These are phyloP conservation scores for Prinsepia uniflora DNA, from an alignment of 306 rosid species.

Conservation along the genomic window DNA sequence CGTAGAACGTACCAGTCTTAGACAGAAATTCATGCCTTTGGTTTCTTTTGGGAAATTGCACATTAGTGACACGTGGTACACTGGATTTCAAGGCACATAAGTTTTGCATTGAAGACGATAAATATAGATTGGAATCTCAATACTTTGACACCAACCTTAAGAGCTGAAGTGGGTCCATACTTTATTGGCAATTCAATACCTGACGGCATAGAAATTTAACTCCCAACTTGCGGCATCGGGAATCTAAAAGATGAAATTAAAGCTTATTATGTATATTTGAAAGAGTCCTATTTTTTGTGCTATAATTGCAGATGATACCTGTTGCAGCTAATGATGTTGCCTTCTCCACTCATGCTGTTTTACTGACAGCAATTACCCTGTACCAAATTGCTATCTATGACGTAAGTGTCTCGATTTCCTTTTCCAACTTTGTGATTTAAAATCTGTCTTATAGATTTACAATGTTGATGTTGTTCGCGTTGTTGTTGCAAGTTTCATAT, in stretches of 20 bases:
- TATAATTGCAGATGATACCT: slow-evolving; percentile 70
- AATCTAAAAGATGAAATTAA: background rate
- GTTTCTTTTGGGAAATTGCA: background rate
- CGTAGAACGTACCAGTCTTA: background rate
- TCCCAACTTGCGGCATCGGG: background rate
- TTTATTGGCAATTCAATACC: background rate
- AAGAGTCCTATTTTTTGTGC: background rate
- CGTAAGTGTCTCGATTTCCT: slow-evolving; percentile 32
- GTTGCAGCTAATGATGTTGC: slow-evolving; percentile 87
- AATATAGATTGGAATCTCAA: background rate
- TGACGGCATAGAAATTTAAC: background rate
- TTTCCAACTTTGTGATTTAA: background rate
- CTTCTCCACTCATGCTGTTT: slow-evolving; percentile 69
- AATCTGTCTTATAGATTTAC: background rate
- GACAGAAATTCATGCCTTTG: background rate
- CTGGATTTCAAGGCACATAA: background rate
- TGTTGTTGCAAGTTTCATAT: background rate
- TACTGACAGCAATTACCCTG: slow-evolving; percentile 56
- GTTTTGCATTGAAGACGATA: no score
- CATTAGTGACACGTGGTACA: background rate
- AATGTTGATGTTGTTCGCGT: slow-evolving; percentile 18
- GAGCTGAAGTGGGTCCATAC: background rate
- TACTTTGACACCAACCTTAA: background rate
- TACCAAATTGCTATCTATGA: slow-evolving; percentile 67
- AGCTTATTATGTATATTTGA: background rate